A percentile compares a stretch with the other conserved stretches of the same genome.
These are phyloP conservation scores for Favolaschia claudopus DNA, from an alignment of 768 basidiomycete species.

Conservation along the genomic window DNA sequence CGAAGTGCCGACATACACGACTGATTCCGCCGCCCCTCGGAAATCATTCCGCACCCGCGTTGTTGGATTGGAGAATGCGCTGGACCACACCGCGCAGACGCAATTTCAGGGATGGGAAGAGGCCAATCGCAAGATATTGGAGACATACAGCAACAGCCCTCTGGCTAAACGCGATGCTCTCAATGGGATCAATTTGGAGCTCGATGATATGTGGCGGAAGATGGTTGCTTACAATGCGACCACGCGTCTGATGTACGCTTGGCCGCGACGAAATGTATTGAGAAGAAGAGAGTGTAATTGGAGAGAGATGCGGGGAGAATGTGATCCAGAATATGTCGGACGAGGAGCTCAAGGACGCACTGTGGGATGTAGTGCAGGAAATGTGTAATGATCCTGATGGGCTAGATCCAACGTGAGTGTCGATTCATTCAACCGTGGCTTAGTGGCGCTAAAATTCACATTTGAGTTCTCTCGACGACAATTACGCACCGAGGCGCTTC, in stretches of 20 bases:
- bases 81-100: constrained; percentile 30
- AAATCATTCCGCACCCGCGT: background rate
- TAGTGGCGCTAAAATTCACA: background rate
- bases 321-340: background rate
- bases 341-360: background rate
- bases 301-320: background rate
- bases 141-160: constrained; percentile 15
- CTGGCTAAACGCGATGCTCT: background rate
- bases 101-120: constrained; percentile 27
- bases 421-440: constrained; percentile 9
- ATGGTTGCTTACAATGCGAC: constrained; percentile 23
- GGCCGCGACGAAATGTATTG: background rate
- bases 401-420: constrained; percentile 8
- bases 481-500: background rate
- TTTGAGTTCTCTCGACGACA: background rate
- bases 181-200: background rate
- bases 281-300: background rate
- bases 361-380: background rate
- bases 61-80: constrained; percentile 14
- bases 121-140: constrained; percentile 2
- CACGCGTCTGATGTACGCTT: constrained; percentile 28
- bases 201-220: constrained; percentile 10
- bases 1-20: constrained; percentile 1
- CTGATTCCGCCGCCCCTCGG: background rate
- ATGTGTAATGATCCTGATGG: background rate